Conservation (phyloP, 2,329 filamentous ascomycete genomes). For the Fusarium sororula region DNA sequence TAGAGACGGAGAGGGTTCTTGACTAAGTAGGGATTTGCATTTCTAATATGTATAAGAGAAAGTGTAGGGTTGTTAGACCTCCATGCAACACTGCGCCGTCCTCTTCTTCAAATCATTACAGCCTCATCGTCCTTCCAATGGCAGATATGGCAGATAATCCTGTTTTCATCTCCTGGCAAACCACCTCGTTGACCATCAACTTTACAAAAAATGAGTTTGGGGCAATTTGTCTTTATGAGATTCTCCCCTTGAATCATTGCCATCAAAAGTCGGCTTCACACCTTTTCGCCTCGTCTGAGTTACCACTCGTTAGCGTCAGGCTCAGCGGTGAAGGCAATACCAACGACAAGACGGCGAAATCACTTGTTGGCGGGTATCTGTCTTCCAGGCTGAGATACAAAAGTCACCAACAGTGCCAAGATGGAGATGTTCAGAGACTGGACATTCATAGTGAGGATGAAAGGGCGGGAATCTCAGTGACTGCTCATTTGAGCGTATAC, state of each 20-base stretch:
- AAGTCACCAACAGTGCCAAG: background rate
- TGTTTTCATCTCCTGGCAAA: background rate
- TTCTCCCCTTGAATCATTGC: background rate
- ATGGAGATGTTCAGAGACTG: background rate
- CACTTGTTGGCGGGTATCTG: background rate
- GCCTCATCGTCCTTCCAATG: background rate
- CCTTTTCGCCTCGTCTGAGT: background rate
- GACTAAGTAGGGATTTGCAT: background rate
- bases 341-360: background rate
- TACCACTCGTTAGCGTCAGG: background rate
- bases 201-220: background rate
- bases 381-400: background rate
- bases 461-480: background rate
- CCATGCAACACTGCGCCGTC: too few relatives aligned
- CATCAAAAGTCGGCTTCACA: background rate
- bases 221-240: background rate
- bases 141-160: background rate
- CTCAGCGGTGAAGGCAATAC: background rate
- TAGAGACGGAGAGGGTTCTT: accelerated
- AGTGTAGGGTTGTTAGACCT: background rate
- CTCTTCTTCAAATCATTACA: too few relatives aligned
- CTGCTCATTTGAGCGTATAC: background rate
- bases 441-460: background rate
- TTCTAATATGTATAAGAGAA: background rate
- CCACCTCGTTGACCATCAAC: background rate